A percentile compares a stretch with the other conserved stretches of the same genome.
These are phyloP conservation scores for Pseudopyricularia cyperi DNA, from an alignment of 2,329 filamentous ascomycete genomes.

Conservation along the genomic window DNA sequence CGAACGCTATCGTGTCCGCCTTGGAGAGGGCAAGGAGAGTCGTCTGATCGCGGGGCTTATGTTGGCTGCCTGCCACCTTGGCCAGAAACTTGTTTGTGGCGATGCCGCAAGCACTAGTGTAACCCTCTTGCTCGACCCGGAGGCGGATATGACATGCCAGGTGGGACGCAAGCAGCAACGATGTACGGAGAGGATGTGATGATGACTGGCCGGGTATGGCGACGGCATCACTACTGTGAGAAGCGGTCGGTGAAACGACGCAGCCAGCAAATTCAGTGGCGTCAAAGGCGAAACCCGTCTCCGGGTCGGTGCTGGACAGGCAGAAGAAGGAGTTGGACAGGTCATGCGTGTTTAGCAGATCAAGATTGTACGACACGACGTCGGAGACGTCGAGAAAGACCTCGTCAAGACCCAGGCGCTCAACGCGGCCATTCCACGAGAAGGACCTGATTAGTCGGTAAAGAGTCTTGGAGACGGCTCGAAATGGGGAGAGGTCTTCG, in stretches of 20 bases:
- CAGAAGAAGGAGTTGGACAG: conserved; percentile 66
- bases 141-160: conserved; percentile 62
- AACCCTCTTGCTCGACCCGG: conserved; percentile 63
- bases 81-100: conserved; percentile 77
- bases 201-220: conserved; percentile 7
- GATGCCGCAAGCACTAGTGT: conserved; percentile 78
- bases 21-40: conserved; percentile 58
- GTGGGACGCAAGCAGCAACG: conserved; percentile 68
- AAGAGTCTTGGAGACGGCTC: conserved; percentile 71
- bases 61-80: conserved; percentile 69
- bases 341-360: conserved; percentile 53
- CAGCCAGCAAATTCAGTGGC: conserved; percentile 53
- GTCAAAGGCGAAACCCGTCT: conserved; percentile 69
- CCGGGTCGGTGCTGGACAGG: conserved; percentile 59
- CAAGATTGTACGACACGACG: conserved; percentile 69
- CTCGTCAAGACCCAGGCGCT: conserved; percentile 85
- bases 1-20: conserved; percentile 47
- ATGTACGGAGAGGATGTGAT: conserved; percentile 31
- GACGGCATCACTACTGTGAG: conserved; percentile 8
- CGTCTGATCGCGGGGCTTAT: conserved; percentile 84
- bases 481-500: conserved; percentile 74
- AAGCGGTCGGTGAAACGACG: conserved; percentile 22
- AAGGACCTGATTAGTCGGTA: conserved; percentile 60
- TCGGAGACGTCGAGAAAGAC: conserved; percentile 78
- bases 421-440: conserved; percentile 66